These are phyloP conservation scores for Aspergillus ruber DNA, from an alignment of 2,329 filamentous ascomycete species.

Conservation along the genomic window DNA sequence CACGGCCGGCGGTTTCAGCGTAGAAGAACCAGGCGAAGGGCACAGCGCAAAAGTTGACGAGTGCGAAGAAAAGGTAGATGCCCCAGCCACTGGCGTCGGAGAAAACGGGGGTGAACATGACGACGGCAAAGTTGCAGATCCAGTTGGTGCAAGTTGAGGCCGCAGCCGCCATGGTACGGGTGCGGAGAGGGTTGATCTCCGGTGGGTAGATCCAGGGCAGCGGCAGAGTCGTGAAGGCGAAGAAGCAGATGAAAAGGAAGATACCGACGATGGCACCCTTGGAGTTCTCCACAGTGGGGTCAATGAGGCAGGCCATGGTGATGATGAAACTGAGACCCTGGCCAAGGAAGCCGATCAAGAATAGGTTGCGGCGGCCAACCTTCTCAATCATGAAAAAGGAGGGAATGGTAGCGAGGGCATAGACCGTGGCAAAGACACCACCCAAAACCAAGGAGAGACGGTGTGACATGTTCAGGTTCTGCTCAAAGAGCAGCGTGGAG, in stretches of 20 bases:
- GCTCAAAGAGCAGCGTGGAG: conserved; percentile 39
- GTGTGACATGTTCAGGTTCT: conserved; percentile 23
- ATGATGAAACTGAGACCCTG: conserved; percentile 30
- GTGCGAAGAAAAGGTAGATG: conserved; percentile 36
- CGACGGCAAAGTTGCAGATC: conserved; percentile 48
- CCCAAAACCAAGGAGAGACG: conserved; percentile 18
- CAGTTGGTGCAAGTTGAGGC: conserved; percentile 48
- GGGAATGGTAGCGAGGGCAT: conserved; percentile 21
- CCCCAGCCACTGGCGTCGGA: conserved; percentile 28
- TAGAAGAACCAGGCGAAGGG: conserved; percentile 49
- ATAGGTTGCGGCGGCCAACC: conserved; percentile 36
- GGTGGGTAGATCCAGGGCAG: conserved; percentile 51
- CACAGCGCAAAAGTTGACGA: conserved; percentile 36
- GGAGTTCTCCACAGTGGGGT: conserved; percentile 13
- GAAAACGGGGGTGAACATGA: conserved; percentile 44
- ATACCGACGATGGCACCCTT: conserved; percentile 50
- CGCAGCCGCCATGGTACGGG: conserved; percentile 47
- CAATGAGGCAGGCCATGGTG: conserved; percentile 29
- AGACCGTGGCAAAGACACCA: conserved; percentile 23
- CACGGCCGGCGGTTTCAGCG: conserved; percentile 39
- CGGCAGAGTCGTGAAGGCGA: conserved; percentile 58
- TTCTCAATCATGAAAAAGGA: conserved; percentile 27
- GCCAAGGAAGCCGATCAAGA: conserved; percentile 25
- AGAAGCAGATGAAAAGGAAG: conserved; percentile 62
- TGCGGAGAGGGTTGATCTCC: conserved; percentile 49